Conservation (phyloP, 371 early-diverging fungal species). For the Mucor indicus region DNA sequence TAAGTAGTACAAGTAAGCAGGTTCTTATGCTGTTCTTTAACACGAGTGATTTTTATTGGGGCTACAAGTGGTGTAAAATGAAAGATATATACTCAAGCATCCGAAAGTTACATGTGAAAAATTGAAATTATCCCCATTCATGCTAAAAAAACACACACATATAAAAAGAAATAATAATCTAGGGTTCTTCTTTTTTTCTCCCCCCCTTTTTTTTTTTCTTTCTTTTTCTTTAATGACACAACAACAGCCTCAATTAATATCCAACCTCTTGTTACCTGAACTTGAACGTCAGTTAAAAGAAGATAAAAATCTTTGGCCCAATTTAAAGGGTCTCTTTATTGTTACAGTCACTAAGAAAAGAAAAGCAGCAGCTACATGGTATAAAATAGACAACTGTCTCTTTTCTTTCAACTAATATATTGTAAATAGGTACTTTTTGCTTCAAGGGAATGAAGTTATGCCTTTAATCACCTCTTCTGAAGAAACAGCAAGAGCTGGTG, state of each 20-base stretch:
- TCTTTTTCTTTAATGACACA: too few species aligned
- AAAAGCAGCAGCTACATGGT: slow-evolving; percentile 39
- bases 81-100: too few species aligned
- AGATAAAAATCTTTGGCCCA: slow-evolving; percentile 41
- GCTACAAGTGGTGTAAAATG: too few species aligned
- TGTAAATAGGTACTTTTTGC: not conserved
- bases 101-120: too few species aligned
- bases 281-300: slow-evolving; percentile 39
- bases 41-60: too few species aligned
- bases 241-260: slow-evolving; percentile 9
- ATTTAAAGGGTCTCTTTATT: slow-evolving; percentile 42
- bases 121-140: too few species aligned
- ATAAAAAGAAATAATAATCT: too few species aligned
- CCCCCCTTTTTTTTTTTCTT: too few species aligned
- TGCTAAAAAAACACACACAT: too few species aligned
- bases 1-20: too few species aligned
- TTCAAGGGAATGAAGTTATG: slow-evolving; percentile 18
- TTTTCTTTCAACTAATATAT: not conserved
- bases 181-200: too few species aligned
- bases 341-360: slow-evolving; percentile 36
- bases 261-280: slow-evolving; percentile 39
- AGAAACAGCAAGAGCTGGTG: slow-evolving; percentile 15
- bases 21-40: too few species aligned
- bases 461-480: slow-evolving; percentile 35
- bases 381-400: not conserved